Evolutionary conservation across 2,329 filamentous ascomycete species (phyloP).

Genomic region (Basipetospora chlamydospora): DNA sequence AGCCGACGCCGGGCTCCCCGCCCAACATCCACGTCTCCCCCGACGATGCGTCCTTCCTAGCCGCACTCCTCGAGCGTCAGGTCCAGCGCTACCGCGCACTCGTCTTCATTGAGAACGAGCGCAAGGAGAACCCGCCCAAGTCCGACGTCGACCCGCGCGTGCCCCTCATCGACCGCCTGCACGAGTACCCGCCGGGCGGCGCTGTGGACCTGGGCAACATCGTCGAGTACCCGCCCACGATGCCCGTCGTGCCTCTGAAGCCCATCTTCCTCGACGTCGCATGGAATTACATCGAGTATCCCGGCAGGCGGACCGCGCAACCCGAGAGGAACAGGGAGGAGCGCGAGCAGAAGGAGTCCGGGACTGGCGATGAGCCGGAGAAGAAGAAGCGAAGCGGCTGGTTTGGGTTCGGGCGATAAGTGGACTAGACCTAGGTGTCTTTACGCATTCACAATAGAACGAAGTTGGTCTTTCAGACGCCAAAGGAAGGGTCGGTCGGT

Average conservation of each 20-base stretch:
- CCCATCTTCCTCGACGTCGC: constrained; percentile 92
- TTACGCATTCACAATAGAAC: too few species aligned
- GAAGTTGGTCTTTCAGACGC: too few species aligned
- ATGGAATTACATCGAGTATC: constrained; percentile 96
- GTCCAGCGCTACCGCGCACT: constrained; percentile 73
- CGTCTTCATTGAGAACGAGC: constrained; percentile 62
- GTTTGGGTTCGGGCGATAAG: constrained; percentile 64
- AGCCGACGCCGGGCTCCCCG: constrained; percentile 13
- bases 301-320: constrained; percentile 30
- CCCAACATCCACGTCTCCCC: constrained; percentile 16
- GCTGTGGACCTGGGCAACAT: constrained; percentile 65
- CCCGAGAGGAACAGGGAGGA: constrained; percentile 14
- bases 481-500: too few species aligned
- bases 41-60: constrained; percentile 36
- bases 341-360: constrained; percentile 18
- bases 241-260: constrained; percentile 78
- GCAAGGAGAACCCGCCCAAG: constrained; percentile 31
- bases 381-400: constrained; percentile 56
- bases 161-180: constrained; percentile 60
- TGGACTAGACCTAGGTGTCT: too few species aligned
- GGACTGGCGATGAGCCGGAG: constrained; percentile 19
- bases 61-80: constrained; percentile 50
- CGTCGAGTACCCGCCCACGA: constrained; percentile 72
- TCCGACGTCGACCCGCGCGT: constrained; percentile 14
- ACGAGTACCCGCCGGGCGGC: constrained; percentile 52